phyloP scores from a whole-genome alignment of 495 filamentous ascomycete species.

The Podospora bellae-mahoneyi region DNA sequence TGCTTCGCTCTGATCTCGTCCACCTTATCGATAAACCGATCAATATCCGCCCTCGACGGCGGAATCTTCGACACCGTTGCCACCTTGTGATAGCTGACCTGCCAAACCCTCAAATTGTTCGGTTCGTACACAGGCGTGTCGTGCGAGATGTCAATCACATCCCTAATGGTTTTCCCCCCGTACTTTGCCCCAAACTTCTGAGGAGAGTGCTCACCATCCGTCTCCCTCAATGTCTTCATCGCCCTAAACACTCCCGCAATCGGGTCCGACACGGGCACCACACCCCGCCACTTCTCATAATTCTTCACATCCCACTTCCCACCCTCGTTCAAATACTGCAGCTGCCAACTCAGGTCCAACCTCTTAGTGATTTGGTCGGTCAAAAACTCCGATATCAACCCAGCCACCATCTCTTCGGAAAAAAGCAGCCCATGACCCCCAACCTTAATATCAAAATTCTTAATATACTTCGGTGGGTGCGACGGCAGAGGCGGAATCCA shows the following conservation, averaged over 20 bases:
- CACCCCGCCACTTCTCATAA: slow-evolving; percentile 81
- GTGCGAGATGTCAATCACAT: slow-evolving; percentile 85
- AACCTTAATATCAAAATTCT: slow-evolving; percentile 66
- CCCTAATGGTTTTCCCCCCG: slow-evolving; percentile 57
- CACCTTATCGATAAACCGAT: slow-evolving; percentile 72
- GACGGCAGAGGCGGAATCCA: slow-evolving; percentile 42
- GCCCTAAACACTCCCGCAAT: slow-evolving; percentile 76
- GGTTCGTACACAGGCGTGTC: slow-evolving; percentile 83
- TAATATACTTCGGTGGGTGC: slow-evolving; percentile 54
- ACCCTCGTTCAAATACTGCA: slow-evolving; percentile 76
- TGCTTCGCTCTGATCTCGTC: slow-evolving; percentile 60
- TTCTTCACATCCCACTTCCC: slow-evolving; percentile 99
- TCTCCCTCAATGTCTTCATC: slow-evolving; percentile 83
- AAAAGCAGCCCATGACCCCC: slow-evolving; percentile 85
- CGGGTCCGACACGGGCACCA: slow-evolving; percentile 69
- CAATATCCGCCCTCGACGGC: slow-evolving; percentile 70
- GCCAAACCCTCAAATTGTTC: slow-evolving; percentile 64
- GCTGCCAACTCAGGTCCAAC: slow-evolving; percentile 82
- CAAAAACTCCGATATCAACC: slow-evolving; percentile 80
- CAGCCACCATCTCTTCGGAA: slow-evolving; percentile 69
- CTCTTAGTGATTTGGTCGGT: slow-evolving; percentile 68
- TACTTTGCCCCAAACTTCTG: slow-evolving; percentile 64
- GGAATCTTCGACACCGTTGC: slow-evolving; percentile 91
- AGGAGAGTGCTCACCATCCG: slow-evolving; percentile 80
- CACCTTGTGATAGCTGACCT: slow-evolving; percentile 80